Evolutionary conservation across 2,329 filamentous ascomycete genomes (phyloP), one percentile per base, ranked within the genome.

Genomic region (Fusarium chuoi): DNA sequence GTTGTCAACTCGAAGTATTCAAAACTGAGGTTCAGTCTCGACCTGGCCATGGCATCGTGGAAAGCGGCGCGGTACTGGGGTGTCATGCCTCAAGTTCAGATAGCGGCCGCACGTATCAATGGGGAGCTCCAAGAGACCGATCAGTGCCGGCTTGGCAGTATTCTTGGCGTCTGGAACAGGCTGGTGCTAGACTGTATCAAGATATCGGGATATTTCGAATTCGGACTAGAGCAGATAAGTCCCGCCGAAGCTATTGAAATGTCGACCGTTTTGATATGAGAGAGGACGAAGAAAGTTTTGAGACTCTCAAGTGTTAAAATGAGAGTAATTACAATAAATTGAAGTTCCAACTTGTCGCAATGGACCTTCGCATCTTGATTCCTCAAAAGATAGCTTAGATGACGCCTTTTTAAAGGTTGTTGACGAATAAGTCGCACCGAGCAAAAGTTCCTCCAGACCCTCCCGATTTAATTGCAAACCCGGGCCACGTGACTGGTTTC

Each of bases 381-480:
- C 10, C 6, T 35, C 14, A 5, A 15, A 15, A 7, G 1, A 5
- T 45, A n/a, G 14, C 36, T 30, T 46, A 10, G 22, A 69, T 69
- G 65, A 57, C 49, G 49, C 57, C 49, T 69, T 68, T 54, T 56
- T 22, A 17, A 56, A 26, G 44, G 57, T 56, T 39, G 36, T 38
- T 69, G 56, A 68, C 66, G 65, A 69, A 51, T n/a, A 33, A 36
- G 28, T 56, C 26, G 22, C 36, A 18, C 24, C 28, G 9, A 69
- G 44, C 66, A 69, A 69, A 69, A 69, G 66, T 69, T 69, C 66
- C 66, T 26, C 14, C n/a, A 26, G 22, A 51, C 36, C 38, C 7
- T 44, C 64, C 30, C 38, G 24, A 49, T 68, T 56, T 49, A 52
- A 68, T 56, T 49, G 42, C 35, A 36, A 22, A 22, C 24, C 17